Percentiles rank a stretch among this genome's conserved stretches.
Evolutionary conservation across 2,329 filamentous ascomycete species (phyloP).

Genomic region (Microsporum audouinii): DNA sequence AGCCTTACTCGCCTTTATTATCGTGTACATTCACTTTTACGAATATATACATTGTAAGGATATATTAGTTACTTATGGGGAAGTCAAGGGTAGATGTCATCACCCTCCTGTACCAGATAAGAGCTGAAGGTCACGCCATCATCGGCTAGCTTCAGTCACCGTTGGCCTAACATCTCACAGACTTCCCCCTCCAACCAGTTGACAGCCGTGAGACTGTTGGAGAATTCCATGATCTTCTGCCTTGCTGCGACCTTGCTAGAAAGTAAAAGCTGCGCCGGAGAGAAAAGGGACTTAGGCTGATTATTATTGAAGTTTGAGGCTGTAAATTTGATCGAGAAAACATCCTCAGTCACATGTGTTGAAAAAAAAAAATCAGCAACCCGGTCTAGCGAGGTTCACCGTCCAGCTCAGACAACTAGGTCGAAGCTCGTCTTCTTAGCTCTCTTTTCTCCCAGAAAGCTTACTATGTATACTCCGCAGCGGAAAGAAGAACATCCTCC

Average conservation of each 20-base stretch:
- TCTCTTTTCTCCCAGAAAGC: background rate
- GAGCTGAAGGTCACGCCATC: background rate
- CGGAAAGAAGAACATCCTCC: too few relatives aligned
- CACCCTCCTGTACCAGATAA: background rate
- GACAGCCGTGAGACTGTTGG: background rate
- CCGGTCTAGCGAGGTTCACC: background rate
- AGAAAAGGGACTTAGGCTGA: background rate
- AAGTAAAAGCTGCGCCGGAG: background rate
- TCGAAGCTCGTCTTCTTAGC: background rate
- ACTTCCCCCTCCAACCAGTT: background rate
- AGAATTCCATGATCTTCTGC: background rate
- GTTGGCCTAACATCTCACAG: background rate
- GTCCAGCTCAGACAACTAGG: background rate
- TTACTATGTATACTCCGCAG: background rate
- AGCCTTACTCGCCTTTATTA: background rate
- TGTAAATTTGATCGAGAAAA: background rate
- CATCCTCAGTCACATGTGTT: background rate
- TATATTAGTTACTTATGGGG: background rate
- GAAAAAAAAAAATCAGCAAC: background rate
- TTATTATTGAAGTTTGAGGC: background rate
- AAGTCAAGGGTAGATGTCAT: background rate
- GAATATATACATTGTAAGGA: background rate
- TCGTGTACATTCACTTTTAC: background rate
- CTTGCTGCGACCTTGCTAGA: background rate
- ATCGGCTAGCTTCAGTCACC: background rate